Base-by-base conservation (phyloP, 495 filamentous ascomycete species). In the Aspergillus bertholletiae region DNA sequence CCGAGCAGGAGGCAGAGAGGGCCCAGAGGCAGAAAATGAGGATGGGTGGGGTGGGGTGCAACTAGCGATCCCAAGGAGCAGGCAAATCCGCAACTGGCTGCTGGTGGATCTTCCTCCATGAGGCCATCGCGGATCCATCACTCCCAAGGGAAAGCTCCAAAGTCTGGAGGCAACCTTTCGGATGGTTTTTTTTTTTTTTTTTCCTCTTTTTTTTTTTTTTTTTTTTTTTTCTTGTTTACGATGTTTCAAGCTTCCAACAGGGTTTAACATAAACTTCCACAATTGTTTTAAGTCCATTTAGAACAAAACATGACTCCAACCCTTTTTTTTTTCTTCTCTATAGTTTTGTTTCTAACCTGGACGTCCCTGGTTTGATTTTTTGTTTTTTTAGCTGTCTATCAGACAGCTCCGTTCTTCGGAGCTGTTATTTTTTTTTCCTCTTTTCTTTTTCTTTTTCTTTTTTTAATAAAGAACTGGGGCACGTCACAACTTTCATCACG, bases 31-130 rank as follows among this genome's bases (percentile, higher is more conserved):
- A 37, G 9, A 54, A 44, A 32, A 43, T 35, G 45, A 30, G 44
- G 43, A 46, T 34, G 41, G 44, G 53, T 47, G 48, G 53, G 49
- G 53, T 53, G 20, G 32, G 60, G 56, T 48, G 47, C 58, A 54
- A 59, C 62, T 62, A 65, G 62, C 59, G 59, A 61, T 61, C 59
- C 62, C 62, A 61, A 65, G 59, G 56, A 59, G 53, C 56, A 65
- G 58, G 58, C 34, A 37, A 37, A n/a, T 37, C 34, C 34, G 53
- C 54, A 49, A 53, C 51, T 30, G 47, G 43, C 53, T 53, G 48
- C 53, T 49, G 35, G 61, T 63, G 60, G 60, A 63, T 63, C 60
- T 51, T 37, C 53, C 43, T 34, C 52, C 49, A 51, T 47, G 53
- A 54, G 43, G 55, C 51, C 51, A 46, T 55, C 34, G 57, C 49